phyloP scores from a whole-genome alignment of 441 rosid species.

The Sinapis alba region DNA sequence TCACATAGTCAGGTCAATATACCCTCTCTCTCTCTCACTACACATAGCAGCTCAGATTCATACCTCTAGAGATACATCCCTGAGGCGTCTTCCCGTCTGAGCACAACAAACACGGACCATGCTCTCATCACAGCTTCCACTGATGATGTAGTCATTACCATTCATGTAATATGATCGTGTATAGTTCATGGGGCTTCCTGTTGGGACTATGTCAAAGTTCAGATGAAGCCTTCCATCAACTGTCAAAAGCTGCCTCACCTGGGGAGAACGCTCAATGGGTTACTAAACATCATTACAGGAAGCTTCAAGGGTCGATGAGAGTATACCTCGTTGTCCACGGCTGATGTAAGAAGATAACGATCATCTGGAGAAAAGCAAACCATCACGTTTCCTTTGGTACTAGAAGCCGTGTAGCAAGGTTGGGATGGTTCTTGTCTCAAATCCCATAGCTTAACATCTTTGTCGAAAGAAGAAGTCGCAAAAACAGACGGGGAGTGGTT shows the following conservation, averaged over 20 bases:
- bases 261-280: conserved; percentile 14
- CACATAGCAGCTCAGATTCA: not conserved
- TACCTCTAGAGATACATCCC: conserved; percentile 92
- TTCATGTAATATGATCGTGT: conserved; percentile 96
- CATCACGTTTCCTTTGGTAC: conserved; percentile 95
- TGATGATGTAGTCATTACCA: conserved; percentile 88
- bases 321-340: conserved; percentile 94
- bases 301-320: not conserved
- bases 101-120: conserved; percentile 91
- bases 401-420: conserved; percentile 83
- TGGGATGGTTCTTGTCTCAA: conserved; percentile 75
- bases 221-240: conserved; percentile 87
- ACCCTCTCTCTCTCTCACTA: not conserved
- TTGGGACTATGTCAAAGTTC: conserved; percentile 71
- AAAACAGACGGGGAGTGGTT: conserved; percentile 85
- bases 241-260: conserved; percentile 90
- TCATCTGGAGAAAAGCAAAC: conserved; percentile 99
- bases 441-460: conserved; percentile 92
- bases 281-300: not conserved
- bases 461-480: conserved; percentile 95
- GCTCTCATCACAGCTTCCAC: conserved; percentile 95
- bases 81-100: conserved; percentile 96
- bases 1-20: conserved; percentile 12
- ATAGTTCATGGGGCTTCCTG: conserved; percentile 85
- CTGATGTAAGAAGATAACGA: conserved; percentile 90